These are phyloP conservation scores for Eleusine coracana DNA, from an alignment of 176 grass and related monocot species.

Conservation along the genomic window DNA sequence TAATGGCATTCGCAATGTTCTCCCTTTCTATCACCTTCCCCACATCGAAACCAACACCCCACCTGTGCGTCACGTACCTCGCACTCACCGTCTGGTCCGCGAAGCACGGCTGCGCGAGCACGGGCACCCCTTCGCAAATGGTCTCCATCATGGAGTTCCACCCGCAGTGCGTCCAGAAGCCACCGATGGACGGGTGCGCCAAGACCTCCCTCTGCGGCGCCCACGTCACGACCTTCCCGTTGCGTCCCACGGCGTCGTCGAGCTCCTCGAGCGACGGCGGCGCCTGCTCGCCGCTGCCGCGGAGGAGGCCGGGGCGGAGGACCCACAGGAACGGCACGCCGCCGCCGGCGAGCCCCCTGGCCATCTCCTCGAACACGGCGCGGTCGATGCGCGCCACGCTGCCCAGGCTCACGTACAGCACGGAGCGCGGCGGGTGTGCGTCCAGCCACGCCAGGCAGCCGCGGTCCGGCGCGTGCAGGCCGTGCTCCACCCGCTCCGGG, in stretches of 20 bases:
- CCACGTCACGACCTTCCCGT: conserved; percentile 5
- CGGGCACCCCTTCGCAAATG: conserved; percentile 42
- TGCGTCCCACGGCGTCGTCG: not conserved
- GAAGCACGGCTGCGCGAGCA: conserved; percentile 42
- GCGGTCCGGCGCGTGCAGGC: conserved; percentile 18
- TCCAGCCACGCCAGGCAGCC: conserved; percentile 51
- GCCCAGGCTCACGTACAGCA: conserved; percentile 52
- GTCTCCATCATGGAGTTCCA: conserved; percentile 56
- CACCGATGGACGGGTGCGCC: not conserved
- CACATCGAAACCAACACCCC: conserved; percentile 25
- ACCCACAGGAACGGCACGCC: conserved; percentile 54
- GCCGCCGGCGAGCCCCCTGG: conserved; percentile 19
- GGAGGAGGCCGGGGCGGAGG: conserved; percentile 20
- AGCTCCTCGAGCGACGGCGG: not conserved
- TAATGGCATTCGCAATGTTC: not conserved
- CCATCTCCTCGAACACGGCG: conserved; percentile 32
- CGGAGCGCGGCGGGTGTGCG: conserved; percentile 2
- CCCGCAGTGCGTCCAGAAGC: conserved; percentile 54
- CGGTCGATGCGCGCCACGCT: conserved; percentile 19
- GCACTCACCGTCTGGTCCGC: conserved; percentile 46
- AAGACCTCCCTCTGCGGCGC: conserved; percentile 54
- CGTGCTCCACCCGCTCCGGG: not conserved
- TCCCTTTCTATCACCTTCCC: not conserved
- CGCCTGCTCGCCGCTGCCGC: not conserved
- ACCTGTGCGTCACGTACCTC: conserved; percentile 36